Evolutionary conservation across 352 stramenopile genomes (phyloP), one percentile per base, ranked within the genome.

Genomic region (Stramenopiles sp.): DNA sequence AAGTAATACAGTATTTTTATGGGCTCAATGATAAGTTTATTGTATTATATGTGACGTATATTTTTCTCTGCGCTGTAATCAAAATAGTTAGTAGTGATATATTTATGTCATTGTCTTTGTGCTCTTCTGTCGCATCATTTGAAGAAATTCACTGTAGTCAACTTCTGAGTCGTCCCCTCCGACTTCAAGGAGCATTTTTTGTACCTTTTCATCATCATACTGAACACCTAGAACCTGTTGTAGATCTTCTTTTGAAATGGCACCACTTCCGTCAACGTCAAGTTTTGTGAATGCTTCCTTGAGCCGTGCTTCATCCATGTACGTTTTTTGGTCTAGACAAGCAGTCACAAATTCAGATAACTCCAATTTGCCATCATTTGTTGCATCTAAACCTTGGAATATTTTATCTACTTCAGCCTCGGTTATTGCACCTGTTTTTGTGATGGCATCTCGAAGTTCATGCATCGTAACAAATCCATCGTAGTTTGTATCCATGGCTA

Each of bases 331-430:
- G 47, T 88, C 71, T 47, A 93, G 65, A 3, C 71, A 73, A 1
- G 74, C 77, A 4, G 75, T 75, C 44, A 90, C 62, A 54, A 91
- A 93, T 57, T 93, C 78, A 2, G 84, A 66, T 46, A 87, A 91
- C 43, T 83, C 68, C 22, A 93, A 77, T 23, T 68, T 47, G 0
- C 67, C 68, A 28, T 61, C 66, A 44, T 71, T 68, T 40, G 62
- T 58, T 20, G 60, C 50, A 45, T 88, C 69, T 29, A 85, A 63
- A 0, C 63, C 71, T 50, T 66, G 57, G 49, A 73, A 77, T n/a
- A 77, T 59, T 29, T 68, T 56, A 1, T 61, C 58, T 7, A 63
- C 61, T 36, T 51, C 23, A n/a, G 42, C 3, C 7, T 15, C 7
- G 8, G 6, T 19, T 29, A 46, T 46, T 17, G 21, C 36, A 6